A percentile compares a stretch with the other conserved stretches of the same genome.
Evolutionary conservation across 2,329 filamentous ascomycete genomes (phyloP).

Genomic region (Phyllosticta capitalensis): DNA sequence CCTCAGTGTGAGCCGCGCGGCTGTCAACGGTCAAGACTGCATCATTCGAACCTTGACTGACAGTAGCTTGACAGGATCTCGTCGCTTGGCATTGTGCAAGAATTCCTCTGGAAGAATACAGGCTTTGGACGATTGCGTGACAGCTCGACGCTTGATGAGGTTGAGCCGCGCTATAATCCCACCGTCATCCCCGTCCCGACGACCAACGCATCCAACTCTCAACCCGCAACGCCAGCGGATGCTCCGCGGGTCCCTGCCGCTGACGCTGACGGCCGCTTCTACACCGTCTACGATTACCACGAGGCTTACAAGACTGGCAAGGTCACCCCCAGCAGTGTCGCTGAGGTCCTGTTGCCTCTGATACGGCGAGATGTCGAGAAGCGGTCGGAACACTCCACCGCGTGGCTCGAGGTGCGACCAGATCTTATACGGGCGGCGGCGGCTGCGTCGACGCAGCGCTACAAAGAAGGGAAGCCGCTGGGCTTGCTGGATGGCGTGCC

Average conservation of each 20-base stretch:
- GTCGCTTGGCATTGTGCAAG: slow-evolving; percentile 51
- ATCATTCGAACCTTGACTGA: not conserved
- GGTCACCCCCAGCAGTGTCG: slow-evolving; percentile 63
- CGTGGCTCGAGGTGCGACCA: slow-evolving; percentile 60
- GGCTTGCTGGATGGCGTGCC: slow-evolving; percentile 73
- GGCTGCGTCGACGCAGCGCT: slow-evolving; percentile 62
- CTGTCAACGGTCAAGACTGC: slow-evolving; percentile 5
- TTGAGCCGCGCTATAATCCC: slow-evolving; percentile 46
- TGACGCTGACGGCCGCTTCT: slow-evolving; percentile 22
- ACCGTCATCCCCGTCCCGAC: slow-evolving; percentile 41
- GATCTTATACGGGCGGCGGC: slow-evolving; percentile 59
- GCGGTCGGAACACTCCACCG: slow-evolving; percentile 54
- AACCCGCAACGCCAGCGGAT: not conserved
- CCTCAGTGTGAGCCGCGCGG: slow-evolving; percentile 44
- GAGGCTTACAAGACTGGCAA: slow-evolving; percentile 60
- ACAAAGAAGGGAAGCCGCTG: slow-evolving; percentile 54
- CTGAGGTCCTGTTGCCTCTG: slow-evolving; percentile 60
- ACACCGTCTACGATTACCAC: slow-evolving; percentile 66
- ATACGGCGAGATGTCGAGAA: slow-evolving; percentile 51
- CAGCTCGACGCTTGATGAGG: slow-evolving; percentile 45
- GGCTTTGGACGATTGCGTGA: slow-evolving; percentile 51
- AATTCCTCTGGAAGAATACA: slow-evolving; percentile 61
- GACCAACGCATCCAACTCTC: slow-evolving; percentile 4
- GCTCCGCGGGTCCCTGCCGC: not conserved
- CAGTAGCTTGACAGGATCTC: slow-evolving; percentile 42